phyloP scores from a whole-genome alignment of 345 rosid genomes.

The Carallia pectinifolia region DNA sequence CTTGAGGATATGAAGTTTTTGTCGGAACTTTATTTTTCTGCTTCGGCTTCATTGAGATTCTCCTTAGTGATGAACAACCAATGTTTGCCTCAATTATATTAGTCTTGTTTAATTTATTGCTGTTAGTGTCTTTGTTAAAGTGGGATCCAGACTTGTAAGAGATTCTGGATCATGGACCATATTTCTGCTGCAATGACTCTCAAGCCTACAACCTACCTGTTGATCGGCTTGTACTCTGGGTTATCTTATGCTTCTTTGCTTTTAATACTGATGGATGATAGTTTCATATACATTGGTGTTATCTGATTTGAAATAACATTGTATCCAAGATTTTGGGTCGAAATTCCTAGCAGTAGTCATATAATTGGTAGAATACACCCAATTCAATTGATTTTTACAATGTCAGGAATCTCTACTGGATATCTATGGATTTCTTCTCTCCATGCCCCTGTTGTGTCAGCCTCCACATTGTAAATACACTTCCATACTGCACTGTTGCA shows the following conservation, averaged over 20 bases:
- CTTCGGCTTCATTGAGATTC: neutral
- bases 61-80: neutral
- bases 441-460: neutral
- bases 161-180: too few relatives aligned
- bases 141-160: too few relatives aligned
- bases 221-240: neutral
- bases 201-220: too few relatives aligned
- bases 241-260: neutral
- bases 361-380: neutral
- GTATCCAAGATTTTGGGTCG: too few relatives aligned
- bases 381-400: neutral
- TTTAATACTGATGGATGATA: neutral
- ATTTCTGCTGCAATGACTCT: too few relatives aligned
- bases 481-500: conserved; percentile 9
- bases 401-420: conserved; percentile 8
- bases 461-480: conserved; percentile 1
- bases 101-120: neutral
- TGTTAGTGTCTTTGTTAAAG: too few relatives aligned
- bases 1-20: conserved; percentile 7
- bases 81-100: conserved; percentile 1
- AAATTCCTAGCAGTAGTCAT: too few relatives aligned
- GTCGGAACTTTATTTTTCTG: neutral
- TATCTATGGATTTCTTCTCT: neutral
- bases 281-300: neutral
- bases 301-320: neutral